A percentile compares a stretch with the other conserved stretches of the same genome.
Conservation (phyloP, 768 basidiomycete genomes). For the Solioccasus polychromus region DNA sequence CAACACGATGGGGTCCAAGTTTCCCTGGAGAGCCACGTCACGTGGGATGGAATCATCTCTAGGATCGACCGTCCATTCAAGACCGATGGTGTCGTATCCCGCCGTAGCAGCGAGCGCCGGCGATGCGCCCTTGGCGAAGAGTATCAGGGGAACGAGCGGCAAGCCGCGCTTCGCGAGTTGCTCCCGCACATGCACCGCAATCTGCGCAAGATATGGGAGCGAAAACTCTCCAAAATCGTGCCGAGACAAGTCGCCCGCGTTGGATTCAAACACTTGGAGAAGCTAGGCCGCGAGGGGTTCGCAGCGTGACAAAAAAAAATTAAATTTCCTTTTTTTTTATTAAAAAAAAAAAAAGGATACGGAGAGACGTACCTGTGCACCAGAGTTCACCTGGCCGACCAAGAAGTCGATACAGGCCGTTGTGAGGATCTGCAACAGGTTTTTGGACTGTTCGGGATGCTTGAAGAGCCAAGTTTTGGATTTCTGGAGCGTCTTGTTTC, state of each 20-base stretch:
- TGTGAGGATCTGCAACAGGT: slow-evolving; percentile 76
- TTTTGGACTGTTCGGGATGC: slow-evolving; percentile 80
- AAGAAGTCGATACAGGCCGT: slow-evolving; percentile 86
- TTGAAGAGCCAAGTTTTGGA: slow-evolving; percentile 94
- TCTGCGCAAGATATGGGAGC: slow-evolving; percentile 71
- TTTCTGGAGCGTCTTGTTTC: slow-evolving; percentile 86
- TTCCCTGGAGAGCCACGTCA: slow-evolving; percentile 81
- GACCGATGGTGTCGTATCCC: slow-evolving; percentile 85
- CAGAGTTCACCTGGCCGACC: slow-evolving; percentile 90
- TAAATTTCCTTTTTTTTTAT: no score
- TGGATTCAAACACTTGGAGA: slow-evolving; percentile 96
- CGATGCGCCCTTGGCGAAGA: slow-evolving; percentile 95
- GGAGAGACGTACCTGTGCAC: slow-evolving; percentile 77
- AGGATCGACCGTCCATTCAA: slow-evolving; percentile 91
- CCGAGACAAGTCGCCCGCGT: slow-evolving; percentile 89
- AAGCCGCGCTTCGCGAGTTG: slow-evolving; percentile 53
- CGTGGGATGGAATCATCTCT: slow-evolving; percentile 55
- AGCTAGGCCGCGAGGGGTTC: slow-evolving; percentile 47
- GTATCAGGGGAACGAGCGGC: slow-evolving; percentile 72
- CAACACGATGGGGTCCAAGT: slow-evolving; percentile 85
- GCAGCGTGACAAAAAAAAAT: neutral
- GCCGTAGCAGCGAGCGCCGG: slow-evolving; percentile 61
- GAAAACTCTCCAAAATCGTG: slow-evolving; percentile 84
- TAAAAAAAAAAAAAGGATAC: neutral
- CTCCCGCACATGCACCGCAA: slow-evolving; percentile 64